These are phyloP conservation scores for Conoideocrella luteorostrata DNA, from an alignment of 2,329 filamentous ascomycete species.

Conservation along the genomic window DNA sequence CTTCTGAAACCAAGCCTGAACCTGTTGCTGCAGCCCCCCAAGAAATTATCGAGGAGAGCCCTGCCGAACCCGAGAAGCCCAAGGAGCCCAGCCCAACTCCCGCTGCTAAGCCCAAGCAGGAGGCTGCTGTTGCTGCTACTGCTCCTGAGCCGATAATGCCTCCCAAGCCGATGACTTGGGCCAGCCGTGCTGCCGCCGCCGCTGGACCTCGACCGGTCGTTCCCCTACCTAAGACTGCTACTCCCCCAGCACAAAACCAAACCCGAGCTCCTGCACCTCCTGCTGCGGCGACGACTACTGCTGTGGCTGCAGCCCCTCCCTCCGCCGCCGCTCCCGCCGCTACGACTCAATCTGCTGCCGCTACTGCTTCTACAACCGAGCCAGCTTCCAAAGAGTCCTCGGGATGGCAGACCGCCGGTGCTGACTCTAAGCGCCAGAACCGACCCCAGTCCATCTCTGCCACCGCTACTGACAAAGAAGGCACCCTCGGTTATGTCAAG, in stretches of 20 bases:
- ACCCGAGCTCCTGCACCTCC: constrained; percentile 40
- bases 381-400: constrained; percentile 42
- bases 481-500: constrained; percentile 85
- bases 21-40: constrained; percentile 32
- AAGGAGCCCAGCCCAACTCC: constrained; percentile 55
- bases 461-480: constrained; percentile 61
- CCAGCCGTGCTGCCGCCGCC: constrained; percentile 58
- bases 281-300: constrained; percentile 34
- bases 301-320: constrained; percentile 28
- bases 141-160: constrained; percentile 35
- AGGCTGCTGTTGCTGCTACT: constrained; percentile 44
- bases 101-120: constrained; percentile 35
- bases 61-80: constrained; percentile 58
- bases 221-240: constrained; percentile 51
- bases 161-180: constrained; percentile 67
- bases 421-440: constrained; percentile 78
- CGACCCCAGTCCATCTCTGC: constrained; percentile 61
- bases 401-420: constrained; percentile 80
- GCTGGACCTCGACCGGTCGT: constrained; percentile 47
- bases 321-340: constrained; percentile 32
- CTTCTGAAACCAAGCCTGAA: constrained; percentile 23
- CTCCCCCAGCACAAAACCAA: constrained; percentile 40
- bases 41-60: constrained; percentile 49
- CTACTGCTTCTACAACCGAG: constrained; percentile 33
- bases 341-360: constrained; percentile 22